Conservation (phyloP, 306 rosid genomes). For the Corylus avellana region DNA sequence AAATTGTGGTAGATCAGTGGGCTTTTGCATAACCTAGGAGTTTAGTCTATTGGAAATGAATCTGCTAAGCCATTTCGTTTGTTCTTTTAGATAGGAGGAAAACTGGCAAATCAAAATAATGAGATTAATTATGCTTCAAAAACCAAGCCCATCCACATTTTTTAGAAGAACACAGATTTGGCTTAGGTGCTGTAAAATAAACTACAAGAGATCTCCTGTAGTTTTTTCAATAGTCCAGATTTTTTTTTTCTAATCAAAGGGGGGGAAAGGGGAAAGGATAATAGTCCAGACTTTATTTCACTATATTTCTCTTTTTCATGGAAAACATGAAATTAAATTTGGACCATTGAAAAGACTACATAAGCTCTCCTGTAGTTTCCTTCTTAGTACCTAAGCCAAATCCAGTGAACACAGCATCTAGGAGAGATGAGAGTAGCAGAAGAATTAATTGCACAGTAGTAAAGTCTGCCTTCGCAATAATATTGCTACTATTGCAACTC, state of each 20-base stretch:
- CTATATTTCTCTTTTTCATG: too few relatives aligned
- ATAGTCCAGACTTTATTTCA: too few relatives aligned
- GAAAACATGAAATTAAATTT: too few relatives aligned
- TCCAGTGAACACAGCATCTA: neutral
- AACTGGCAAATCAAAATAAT: neutral
- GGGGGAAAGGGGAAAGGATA: too few relatives aligned
- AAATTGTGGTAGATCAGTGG: neutral
- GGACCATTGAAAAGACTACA: too few relatives aligned
- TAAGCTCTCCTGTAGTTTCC: too few relatives aligned
- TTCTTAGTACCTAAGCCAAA: too few relatives aligned
- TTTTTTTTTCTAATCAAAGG: too few relatives aligned
- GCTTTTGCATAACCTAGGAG: neutral
- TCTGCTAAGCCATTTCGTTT: neutral
- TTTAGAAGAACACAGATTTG: too few relatives aligned
- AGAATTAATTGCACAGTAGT: neutral
- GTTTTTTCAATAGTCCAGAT: too few relatives aligned
- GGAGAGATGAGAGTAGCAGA: neutral
- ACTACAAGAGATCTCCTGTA: too few relatives aligned
- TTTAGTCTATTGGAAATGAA: neutral
- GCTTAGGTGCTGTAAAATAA: too few relatives aligned
- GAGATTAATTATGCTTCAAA: neutral
- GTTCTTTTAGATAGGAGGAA: neutral
- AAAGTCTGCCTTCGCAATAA: slow-evolving; percentile 5
- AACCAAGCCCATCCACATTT: neutral
- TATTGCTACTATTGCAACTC: slow-evolving; percentile 9